phyloP scores from a whole-genome alignment of 768 basidiomycete genomes.

The Suillus plorans region DNA sequence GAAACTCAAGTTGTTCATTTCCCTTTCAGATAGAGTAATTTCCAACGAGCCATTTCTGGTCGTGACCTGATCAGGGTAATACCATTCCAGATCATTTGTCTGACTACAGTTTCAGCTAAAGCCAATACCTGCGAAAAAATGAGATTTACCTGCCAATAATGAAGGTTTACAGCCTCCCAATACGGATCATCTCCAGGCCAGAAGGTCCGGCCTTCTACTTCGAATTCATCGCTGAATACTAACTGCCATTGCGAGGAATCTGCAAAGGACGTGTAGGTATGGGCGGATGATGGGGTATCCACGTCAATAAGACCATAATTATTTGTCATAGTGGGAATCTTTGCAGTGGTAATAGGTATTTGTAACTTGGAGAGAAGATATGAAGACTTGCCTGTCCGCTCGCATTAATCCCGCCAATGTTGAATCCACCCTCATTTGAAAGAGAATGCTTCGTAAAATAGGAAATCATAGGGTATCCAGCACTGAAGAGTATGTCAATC shows the following conservation, averaged over 20 bases:
- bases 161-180: constrained; percentile 82
- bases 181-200: constrained; percentile 83
- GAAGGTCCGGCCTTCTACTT: constrained; percentile 75
- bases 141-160: constrained; percentile 64
- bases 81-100: constrained; percentile 86
- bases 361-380: neutral
- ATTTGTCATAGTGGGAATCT: constrained; percentile 62
- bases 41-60: constrained; percentile 74
- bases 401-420: constrained; percentile 74
- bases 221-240: constrained; percentile 90
- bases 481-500: constrained; percentile 35
- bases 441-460: constrained; percentile 48
- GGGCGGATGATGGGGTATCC: constrained; percentile 65
- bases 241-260: constrained; percentile 59
- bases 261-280: constrained; percentile 51
- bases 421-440: constrained; percentile 61
- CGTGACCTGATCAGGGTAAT: constrained; percentile 75
- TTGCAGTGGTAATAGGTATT: constrained; percentile 2
- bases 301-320: constrained; percentile 73
- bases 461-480: constrained; percentile 62
- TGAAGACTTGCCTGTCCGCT: constrained; percentile 59
- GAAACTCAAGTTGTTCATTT: constrained; percentile 71
- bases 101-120: constrained; percentile 18
- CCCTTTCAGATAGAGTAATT: constrained; percentile 67
- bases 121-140: neutral